Base-by-base conservation (phyloP, 352 stramenopile species). In the Globisporangium spinosum region DNA sequence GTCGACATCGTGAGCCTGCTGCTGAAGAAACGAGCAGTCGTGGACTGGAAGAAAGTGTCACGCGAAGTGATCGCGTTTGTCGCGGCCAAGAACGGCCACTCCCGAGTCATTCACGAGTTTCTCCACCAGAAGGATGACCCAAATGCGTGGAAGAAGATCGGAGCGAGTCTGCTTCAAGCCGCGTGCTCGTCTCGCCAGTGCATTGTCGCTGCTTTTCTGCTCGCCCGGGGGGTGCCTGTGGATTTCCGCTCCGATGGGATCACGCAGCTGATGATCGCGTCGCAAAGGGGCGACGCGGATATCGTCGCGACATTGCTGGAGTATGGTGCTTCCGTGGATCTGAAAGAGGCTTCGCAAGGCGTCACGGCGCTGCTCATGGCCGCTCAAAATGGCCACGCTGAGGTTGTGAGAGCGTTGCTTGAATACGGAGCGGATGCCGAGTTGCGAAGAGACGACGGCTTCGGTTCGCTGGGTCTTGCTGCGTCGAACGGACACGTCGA, bases 191-290 rank as follows among this genome's bases (percentile, higher is more conserved):
- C 34, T 9, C 49, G 51, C 2, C 62, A 59, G 53, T 29, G 23
- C 9, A 34, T 17, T n/a, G 38, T 49, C 22, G 51, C 53, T 25
- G 23, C 22, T 15, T 7, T 40, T 2, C 12, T 67, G 47, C 62
- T 67, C 7, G 32, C 23, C 15, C 62, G 62, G 51, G 51, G 62
- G 13, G 62, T 49, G 15, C 32, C 34, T 3, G 62, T 61, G 22
- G 62, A 67, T n/a, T 53, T 61, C 12, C 13, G 23, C 13, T 61
- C 51, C 5, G 27, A 23, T 3, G 51, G 62, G 20, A 55, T 67
- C 12, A 67, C 62, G 34, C 45, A 53, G 32, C 34, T 67, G 22
- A 67, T 67, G 62, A 61, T 67, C 47, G 62, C 62, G 23, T 43
- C 62, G 3, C 62, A 67, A 29, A 43, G 59, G 2, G 62, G 62